phyloP scores from a whole-genome alignment of 2,329 filamentous ascomycete genomes.

The Fusarium annulatum region DNA sequence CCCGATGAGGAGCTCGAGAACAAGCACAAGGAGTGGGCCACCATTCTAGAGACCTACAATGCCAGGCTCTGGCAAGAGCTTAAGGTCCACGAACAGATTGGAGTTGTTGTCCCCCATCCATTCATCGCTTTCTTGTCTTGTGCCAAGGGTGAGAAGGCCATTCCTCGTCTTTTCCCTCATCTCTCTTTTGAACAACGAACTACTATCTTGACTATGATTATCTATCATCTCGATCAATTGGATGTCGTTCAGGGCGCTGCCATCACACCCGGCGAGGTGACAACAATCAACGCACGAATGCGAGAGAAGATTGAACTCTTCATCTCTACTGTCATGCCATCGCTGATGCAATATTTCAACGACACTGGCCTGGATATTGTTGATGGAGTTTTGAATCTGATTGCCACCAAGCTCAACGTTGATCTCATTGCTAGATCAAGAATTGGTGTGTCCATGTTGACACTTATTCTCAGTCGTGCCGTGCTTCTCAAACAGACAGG shows the following conservation, averaged over 20 bases:
- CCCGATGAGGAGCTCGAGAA: slow-evolving; percentile 75
- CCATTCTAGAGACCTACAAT: slow-evolving; percentile 73
- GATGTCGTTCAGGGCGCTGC: slow-evolving; percentile 89
- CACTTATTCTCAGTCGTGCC: slow-evolving; percentile 92
- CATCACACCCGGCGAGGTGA: slow-evolving; percentile 77
- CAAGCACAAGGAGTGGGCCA: slow-evolving; percentile 79
- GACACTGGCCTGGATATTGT: slow-evolving; percentile 93
- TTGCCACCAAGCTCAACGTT: slow-evolving; percentile 85
- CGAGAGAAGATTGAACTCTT: slow-evolving; percentile 96
- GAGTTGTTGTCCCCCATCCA: slow-evolving; percentile 80
- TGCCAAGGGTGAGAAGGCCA: slow-evolving; percentile 94
- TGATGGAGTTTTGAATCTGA: slow-evolving; percentile 86
- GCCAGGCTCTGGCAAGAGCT: slow-evolving; percentile 84
- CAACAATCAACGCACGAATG: slow-evolving; percentile 76
- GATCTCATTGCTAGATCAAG: slow-evolving; percentile 86
- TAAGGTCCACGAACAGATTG: slow-evolving; percentile 94
- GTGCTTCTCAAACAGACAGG: slow-evolving; percentile 90
- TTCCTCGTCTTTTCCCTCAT: slow-evolving; percentile 94
- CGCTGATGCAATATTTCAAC: slow-evolving; percentile 88
- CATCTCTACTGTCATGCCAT: slow-evolving; percentile 86
- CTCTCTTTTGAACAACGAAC: slow-evolving; percentile 92
- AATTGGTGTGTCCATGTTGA: slow-evolving; percentile 89
- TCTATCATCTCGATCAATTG: slow-evolving; percentile 90
- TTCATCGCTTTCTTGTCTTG: slow-evolving; percentile 97
- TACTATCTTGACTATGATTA: slow-evolving; percentile 94